Evolutionary conservation across 305 asterid species (phyloP), one percentile per base, ranked within the genome.

Genomic region (Nicotiana rustica): DNA sequence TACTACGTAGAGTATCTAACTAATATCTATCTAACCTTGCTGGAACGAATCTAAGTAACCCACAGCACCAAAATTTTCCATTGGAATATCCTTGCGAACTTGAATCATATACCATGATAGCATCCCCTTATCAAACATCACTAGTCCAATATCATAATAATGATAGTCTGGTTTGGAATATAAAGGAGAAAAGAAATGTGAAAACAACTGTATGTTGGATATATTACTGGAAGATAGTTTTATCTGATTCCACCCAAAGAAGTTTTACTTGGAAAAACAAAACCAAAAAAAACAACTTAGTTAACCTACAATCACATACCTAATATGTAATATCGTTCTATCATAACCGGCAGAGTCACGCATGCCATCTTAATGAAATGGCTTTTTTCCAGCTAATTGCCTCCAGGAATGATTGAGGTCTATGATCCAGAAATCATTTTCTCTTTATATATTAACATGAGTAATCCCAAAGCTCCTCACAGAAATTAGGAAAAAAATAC

Each of bases 31-130:
- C 79, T 52, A 52, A 75, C 52, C 64, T 25, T 14, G 44, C 44
- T 47, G 79, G 79, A 73, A 73, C 1, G n/a, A 73, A 73, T 73
- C 44, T 25, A 47, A 47, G 61, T 73, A 73, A 33, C 41, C 62
- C 41, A 73, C 79, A 73, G 79, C 62, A 21, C 79, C 62, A 13
- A 19, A 41, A 70, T 44, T 47, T 73, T 44, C 21, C 41, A 47
- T 14, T 13, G 79, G n/a, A 9, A 19, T 21, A 73, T 47, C 62
- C 35, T 47, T 47, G 61, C 7, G 21, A 21, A 73, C 62, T 73
- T 14, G 47, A 73, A 73, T 8, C 38, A 47, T 73, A 73, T 21
- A 73, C 21, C 79, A 47, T 47, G 61, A 44, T 21, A 73, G 62
- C 62, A 47, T 73, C 19, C 41, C 17, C n/a, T 10, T 38, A 69